Evolutionary conservation across 139 green algal genomes (phyloP), one percentile per base, ranked within the genome.

Genomic region (Asterochloris sp.): DNA sequence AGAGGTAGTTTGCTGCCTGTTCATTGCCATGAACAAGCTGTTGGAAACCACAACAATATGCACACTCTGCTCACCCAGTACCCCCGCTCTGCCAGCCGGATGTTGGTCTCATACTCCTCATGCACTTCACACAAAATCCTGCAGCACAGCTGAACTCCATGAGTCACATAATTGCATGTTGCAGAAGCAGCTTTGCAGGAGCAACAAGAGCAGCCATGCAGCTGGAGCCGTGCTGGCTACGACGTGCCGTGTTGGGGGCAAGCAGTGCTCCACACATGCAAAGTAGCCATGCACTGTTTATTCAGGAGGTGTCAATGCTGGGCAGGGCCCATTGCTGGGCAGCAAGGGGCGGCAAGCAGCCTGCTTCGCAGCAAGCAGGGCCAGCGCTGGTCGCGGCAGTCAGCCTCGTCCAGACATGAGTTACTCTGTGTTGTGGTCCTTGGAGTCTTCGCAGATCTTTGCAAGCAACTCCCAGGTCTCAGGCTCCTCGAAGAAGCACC

Each of bases 101-200:
- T 84, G 82, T 91, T 89, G 73, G 85, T 84, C 69, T 84, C 74
- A 64, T 87, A 90, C 75, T 89, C 83, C 76, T 91, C 88, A 47
- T 91, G 88, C 62, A 91, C 88, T 73, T 91, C 88, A 80, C 88
- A 91, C 80, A 91, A 74, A 60, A 91, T 73, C 83, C 83, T 91
- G 85, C 78, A 84, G 6, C 13, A 17, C 64, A 69, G 64, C n/a
- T n/a, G n/a, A n/a, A n/a, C n/a, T n/a, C n/a, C 38, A 54, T 9
- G 66, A 71, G 21, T 26, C 66, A 71, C 4, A 4, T 71, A 10
- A 6, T 71, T 2, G 2, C 17, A 6, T 71, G 66, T 71, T 21
- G 21, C 17, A 71, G 23, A 38, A 77, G 23, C 71, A 77, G 15
- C 14, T 28, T 9, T 77, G 71, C 19, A 47, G 38, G 38, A 54